Conservation (phyloP, 2,329 filamentous ascomycete genomes). For the Blumeria graminis region DNA sequence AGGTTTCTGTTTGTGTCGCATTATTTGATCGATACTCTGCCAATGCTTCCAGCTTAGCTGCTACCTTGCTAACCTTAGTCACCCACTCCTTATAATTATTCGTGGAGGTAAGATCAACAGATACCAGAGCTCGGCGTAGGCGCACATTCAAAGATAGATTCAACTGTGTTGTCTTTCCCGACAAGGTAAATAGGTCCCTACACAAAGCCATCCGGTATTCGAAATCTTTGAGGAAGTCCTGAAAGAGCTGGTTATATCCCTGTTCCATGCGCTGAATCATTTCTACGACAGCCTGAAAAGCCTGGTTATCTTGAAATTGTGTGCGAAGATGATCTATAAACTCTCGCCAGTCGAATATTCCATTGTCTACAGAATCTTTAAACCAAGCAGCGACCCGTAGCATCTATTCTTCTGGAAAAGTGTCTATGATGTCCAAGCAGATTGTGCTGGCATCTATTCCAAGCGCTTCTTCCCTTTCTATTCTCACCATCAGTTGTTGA, state of each 20-base stretch:
- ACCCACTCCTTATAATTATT: not conserved
- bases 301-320: not conserved
- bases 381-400: not conserved
- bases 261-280: not conserved
- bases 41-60: not conserved
- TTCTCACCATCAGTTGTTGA: not conserved
- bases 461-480: not conserved
- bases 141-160: not conserved
- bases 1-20: not conserved
- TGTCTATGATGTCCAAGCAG: not conserved
- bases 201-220: not conserved
- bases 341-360: not conserved
- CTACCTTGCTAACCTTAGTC: not conserved
- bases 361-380: not conserved
- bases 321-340: not conserved
- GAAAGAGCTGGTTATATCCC: not conserved
- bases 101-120: not conserved
- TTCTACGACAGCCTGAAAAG: not conserved
- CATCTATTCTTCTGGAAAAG: not conserved
- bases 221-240: not conserved
- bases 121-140: not conserved
- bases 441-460: not conserved
- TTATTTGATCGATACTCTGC: not conserved
- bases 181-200: not conserved
- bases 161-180: not conserved